These are phyloP conservation scores for Sisymbrium irio DNA, from an alignment of 345 rosid species.

Conservation along the genomic window DNA sequence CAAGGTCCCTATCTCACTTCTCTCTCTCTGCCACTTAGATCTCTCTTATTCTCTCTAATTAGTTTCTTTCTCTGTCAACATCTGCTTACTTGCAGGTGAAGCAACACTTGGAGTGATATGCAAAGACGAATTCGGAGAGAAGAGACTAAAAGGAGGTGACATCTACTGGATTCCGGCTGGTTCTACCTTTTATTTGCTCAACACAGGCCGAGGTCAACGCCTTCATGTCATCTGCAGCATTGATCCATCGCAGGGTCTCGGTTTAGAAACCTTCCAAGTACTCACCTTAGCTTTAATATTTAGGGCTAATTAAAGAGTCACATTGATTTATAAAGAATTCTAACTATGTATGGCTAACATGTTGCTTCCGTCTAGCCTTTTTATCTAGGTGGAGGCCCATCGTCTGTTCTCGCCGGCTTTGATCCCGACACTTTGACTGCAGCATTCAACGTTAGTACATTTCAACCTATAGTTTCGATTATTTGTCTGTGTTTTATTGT, in stretches of 20 bases:
- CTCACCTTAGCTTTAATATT: background rate
- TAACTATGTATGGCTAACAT: background rate
- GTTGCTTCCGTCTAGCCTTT: conserved; percentile 51
- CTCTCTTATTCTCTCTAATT: background rate
- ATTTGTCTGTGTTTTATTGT: too few relatives aligned
- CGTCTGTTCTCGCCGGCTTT: conserved; percentile 68
- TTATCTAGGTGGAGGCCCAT: conserved; percentile 81
- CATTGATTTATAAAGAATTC: background rate
- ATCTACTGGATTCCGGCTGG: conserved; percentile 67
- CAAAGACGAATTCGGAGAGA: conserved; percentile 53
- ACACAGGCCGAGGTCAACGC: conserved; percentile 55
- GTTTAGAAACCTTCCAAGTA: conserved; percentile 66
- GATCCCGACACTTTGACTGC: conserved; percentile 53
- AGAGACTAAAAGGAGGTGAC: conserved; percentile 56
- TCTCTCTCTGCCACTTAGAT: background rate
- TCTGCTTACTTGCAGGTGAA: conserved; percentile 58
- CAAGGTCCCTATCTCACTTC: conserved; percentile 39
- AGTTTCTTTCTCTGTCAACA: background rate
- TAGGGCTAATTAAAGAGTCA: background rate
- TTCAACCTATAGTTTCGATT: background rate
- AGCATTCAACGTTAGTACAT: conserved; percentile 67
- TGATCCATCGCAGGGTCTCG: conserved; percentile 69
- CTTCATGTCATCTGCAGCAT: conserved; percentile 71
- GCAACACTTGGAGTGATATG: conserved; percentile 68
- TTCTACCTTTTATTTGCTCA: conserved; percentile 73